phyloP scores from a whole-genome alignment of 352 stramenopile genomes.

The Phytophthora pluvialis region DNA sequence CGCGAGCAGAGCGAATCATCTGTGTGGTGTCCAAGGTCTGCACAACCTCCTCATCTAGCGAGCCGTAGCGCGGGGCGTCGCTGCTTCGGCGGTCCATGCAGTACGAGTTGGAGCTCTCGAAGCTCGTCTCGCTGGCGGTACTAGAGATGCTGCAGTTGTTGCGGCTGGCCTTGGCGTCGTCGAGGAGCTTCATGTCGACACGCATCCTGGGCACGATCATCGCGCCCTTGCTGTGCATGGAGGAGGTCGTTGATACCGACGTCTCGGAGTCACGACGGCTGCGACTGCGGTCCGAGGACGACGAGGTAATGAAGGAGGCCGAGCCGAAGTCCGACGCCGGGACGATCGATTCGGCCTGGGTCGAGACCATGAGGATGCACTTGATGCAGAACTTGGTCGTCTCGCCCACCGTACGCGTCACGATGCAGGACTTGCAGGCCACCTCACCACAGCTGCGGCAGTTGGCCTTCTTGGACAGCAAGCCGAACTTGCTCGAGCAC shows the following conservation, averaged over 20 bases:
- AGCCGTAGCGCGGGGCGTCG: conserved; percentile 32
- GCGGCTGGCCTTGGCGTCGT: conserved; percentile 36
- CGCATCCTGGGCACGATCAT: conserved; percentile 27
- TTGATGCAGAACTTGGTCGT: conserved; percentile 78
- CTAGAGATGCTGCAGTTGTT: conserved; percentile 44
- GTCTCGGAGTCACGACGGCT: conserved; percentile 34
- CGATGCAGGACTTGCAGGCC: conserved; percentile 77
- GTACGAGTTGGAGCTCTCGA: conserved; percentile 42
- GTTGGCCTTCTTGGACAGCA: conserved; percentile 80
- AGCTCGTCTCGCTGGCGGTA: conserved; percentile 56
- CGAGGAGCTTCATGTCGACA: conserved; percentile 53
- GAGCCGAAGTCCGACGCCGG: conserved; percentile 35
- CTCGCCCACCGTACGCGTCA: conserved; percentile 56
- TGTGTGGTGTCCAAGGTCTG: conserved; percentile 48
- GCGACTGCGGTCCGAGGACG: conserved; percentile 30
- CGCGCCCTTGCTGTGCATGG: conserved; percentile 22
- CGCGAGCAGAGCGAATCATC: conserved; percentile 35
- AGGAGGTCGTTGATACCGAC: conserved; percentile 36
- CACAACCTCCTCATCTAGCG: conserved; percentile 51
- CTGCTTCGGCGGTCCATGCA: conserved; percentile 38
- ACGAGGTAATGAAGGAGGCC: conserved; percentile 42
- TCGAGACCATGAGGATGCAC: conserved; percentile 65
- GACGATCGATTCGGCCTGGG: conserved; percentile 38
- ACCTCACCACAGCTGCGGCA: conserved; percentile 81
- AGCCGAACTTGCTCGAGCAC: conserved; percentile 63